Evolutionary conservation across 768 basidiomycete genomes (phyloP), one percentile per base, ranked within the genome.

Genomic region (Agrocybe praecox): DNA sequence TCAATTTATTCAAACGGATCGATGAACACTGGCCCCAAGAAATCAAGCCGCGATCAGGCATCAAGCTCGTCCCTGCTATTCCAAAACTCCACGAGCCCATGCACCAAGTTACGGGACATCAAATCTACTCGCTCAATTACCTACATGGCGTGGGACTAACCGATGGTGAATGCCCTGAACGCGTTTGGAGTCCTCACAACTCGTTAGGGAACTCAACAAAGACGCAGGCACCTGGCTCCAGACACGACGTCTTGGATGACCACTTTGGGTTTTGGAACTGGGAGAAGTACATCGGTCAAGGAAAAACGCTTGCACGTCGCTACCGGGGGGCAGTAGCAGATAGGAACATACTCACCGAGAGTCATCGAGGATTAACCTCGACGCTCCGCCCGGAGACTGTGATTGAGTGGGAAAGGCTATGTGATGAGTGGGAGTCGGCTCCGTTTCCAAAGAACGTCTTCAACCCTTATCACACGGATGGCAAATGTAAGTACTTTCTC

Each of bases 251-350:
- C 3, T 36, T 51, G 2, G 50, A 51, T 19, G 50, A 51, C 12
- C 50, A 51, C 19, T 51, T 51, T n/a, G n/a, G 34, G 1, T 51
- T 51, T 23, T 51, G 50, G 50, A 51, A 51, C 14, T 51, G 50
- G 50, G 4, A 10, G 34, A 51, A 51, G 23, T 51, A 51, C 18
- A n/a, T 42, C 10, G 19, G 19, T 6, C 5, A 19, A 23, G 50
- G 50, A 19, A 19, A 3, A 2, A 40, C 18, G 3, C 36, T 51
- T 4, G 34, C 40, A 4, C 11, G 36, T 7, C 1, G 23, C 2
- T 51, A 51, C 50, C 6, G 12, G 6, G 7, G 8, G 18, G 50
- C 50, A 6, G 50, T 51, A 2, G 50, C 50, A 19, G 50, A 51
- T 21, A 1, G 50, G 2, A 51, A 51, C 14, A 40, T 10, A 2